Evolutionary conservation across 1,284 basidiomycete species (phyloP).

Genomic region (Coriolopsis trogii): DNA sequence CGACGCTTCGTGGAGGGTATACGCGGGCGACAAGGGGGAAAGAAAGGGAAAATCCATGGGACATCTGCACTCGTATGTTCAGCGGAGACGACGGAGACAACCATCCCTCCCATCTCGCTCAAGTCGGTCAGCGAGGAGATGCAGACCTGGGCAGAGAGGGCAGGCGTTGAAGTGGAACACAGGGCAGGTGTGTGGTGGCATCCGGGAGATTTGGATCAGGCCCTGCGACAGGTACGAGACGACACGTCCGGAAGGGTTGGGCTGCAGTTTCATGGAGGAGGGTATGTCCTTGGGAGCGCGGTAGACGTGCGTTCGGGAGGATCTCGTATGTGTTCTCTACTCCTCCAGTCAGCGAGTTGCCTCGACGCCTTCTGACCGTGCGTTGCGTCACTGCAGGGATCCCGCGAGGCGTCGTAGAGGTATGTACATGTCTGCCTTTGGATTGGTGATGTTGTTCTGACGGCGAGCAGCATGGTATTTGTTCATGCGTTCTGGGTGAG

Average conservation of each 20-base stretch:
- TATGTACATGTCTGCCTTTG: not conserved
- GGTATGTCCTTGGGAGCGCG: conserved; percentile 16
- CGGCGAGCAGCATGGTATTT: conserved; percentile 14
- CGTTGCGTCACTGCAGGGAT: conserved; percentile 5
- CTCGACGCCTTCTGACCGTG: too few species aligned
- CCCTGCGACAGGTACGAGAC: not conserved
- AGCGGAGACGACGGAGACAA: not conserved
- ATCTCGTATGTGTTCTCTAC: conserved; percentile 11
- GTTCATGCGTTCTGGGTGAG: conserved; percentile 18
- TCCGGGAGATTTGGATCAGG: not conserved
- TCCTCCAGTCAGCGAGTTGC: not conserved
- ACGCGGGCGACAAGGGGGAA: not conserved
- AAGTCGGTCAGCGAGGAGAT: conserved; percentile 9
- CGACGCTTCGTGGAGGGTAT: conserved; percentile 4
- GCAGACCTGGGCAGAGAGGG: conserved; percentile 7
- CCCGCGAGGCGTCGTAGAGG: conserved; percentile 19
- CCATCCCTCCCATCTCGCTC: conserved; percentile 3
- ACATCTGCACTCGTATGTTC: not conserved
- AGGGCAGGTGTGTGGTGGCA: conserved; percentile 20
- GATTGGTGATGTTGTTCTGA: not conserved
- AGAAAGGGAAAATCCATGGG: too few species aligned
- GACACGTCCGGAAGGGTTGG: conserved; percentile 5
- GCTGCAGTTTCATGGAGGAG: conserved; percentile 22
- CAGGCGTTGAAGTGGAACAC: conserved; percentile 1
- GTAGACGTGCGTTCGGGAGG: conserved; percentile 18